Evolutionary conservation across 495 filamentous ascomycete genomes (phyloP).

Genomic region (Trichocladium antarcticum): DNA sequence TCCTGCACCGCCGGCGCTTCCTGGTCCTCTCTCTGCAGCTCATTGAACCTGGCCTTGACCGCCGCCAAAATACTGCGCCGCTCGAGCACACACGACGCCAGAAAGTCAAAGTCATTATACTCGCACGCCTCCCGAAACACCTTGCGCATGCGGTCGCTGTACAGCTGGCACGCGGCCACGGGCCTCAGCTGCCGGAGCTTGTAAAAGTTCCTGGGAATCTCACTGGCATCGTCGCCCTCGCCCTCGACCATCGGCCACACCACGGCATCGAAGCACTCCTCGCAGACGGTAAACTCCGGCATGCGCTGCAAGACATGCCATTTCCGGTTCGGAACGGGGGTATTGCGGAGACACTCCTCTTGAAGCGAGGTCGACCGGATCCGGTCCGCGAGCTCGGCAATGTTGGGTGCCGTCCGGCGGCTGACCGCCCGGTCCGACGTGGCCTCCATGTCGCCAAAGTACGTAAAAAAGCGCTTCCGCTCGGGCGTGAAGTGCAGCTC

Average conservation of each 20-base stretch:
- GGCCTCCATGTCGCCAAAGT: constrained; percentile 35
- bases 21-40: constrained; percentile 31
- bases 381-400: constrained; percentile 28
- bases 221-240: constrained; percentile 26
- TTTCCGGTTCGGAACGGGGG: constrained; percentile 15
- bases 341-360: constrained; percentile 30
- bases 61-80: constrained; percentile 30
- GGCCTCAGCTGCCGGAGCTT: constrained; percentile 36
- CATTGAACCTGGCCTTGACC: constrained; percentile 21
- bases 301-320: constrained; percentile 35
- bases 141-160: constrained; percentile 60
- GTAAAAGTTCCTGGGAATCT: constrained; percentile 48
- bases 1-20: constrained; percentile 38
- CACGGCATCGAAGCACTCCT: constrained; percentile 52
- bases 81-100: constrained; percentile 42
- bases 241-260: constrained; percentile 50
- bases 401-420: constrained; percentile 23
- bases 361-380: constrained; percentile 25
- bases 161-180: constrained; percentile 58
- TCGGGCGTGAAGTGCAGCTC: constrained; percentile 28
- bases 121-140: constrained; percentile 50
- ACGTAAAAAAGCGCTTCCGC: constrained; percentile 34
- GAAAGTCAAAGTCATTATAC: constrained; percentile 44
- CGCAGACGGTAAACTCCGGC: constrained; percentile 35
- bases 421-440: constrained; percentile 29